These are phyloP conservation scores for Chrysosporium queenslandicum DNA, from an alignment of 2,329 filamentous ascomycete species.

Conservation along the genomic window DNA sequence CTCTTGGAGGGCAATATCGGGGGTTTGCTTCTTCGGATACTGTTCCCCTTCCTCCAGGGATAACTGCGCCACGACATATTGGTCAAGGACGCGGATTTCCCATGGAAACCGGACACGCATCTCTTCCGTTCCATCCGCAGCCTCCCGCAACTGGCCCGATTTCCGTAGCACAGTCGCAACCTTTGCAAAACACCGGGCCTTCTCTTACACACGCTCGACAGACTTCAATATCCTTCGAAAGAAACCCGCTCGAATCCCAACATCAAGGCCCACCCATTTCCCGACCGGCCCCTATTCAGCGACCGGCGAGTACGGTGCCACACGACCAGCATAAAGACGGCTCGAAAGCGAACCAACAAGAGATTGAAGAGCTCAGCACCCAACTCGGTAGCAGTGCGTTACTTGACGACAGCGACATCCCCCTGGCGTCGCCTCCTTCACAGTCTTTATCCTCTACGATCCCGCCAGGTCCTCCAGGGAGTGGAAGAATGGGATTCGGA, in stretches of 20 bases:
- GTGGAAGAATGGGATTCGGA: conserved; percentile 35
- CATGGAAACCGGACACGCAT: conserved; percentile 37
- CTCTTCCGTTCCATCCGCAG: conserved; percentile 33
- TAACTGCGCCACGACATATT: conserved; percentile 52
- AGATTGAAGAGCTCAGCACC: conserved; percentile 61
- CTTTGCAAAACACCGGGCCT: conserved; percentile 31
- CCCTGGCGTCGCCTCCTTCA: conserved; percentile 45
- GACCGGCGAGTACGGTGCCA: conserved; percentile 63
- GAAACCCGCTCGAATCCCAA: conserved; percentile 49
- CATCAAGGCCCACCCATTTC: conserved; percentile 61
- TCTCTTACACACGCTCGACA: conserved; percentile 61
- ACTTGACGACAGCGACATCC: conserved; percentile 61
- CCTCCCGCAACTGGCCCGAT: conserved; percentile 36
- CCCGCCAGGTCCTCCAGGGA: conserved; percentile 41
- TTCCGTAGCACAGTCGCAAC: conserved; percentile 24
- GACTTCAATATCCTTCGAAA: conserved; percentile 54
- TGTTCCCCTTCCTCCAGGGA: conserved; percentile 48
- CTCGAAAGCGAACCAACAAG: conserved; percentile 39
- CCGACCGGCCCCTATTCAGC: conserved; percentile 76
- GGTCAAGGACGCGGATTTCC: conserved; percentile 47
- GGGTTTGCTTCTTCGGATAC: conserved; percentile 43
- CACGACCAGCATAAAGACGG: conserved; percentile 38
- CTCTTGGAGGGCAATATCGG: conserved; percentile 47
- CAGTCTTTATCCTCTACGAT: conserved; percentile 31
- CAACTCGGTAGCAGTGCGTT: conserved; percentile 87